phyloP scores from a whole-genome alignment of 257 asterid species.

The Primulina eburnea region DNA sequence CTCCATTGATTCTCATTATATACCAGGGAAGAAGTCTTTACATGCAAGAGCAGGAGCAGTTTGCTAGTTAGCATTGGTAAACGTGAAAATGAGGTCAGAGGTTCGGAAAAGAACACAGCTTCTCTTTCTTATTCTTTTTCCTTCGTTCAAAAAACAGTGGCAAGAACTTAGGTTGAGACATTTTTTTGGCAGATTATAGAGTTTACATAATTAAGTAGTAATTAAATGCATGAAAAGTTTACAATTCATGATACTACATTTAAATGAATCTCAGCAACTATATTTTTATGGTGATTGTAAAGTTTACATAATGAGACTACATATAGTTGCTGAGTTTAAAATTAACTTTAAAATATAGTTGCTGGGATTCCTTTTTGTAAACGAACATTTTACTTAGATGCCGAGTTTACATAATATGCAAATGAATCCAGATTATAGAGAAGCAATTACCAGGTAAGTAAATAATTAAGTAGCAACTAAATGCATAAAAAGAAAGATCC shows the following conservation, averaged over 20 bases:
- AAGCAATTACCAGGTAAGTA: too few relatives aligned
- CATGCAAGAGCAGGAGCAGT: not conserved
- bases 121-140: not conserved
- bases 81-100: not conserved
- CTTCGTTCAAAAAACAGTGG: not conserved
- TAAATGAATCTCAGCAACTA: too few relatives aligned
- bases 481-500: not conserved
- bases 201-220: too few relatives aligned
- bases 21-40: constrained; percentile 7
- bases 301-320: too few relatives aligned
- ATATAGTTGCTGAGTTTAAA: too few relatives aligned
- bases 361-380: too few relatives aligned
- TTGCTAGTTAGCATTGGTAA: not conserved
- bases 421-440: not conserved
- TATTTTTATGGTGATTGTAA: too few relatives aligned
- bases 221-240: too few relatives aligned
- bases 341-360: too few relatives aligned
- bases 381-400: not conserved
- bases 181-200: not conserved
- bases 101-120: not conserved
- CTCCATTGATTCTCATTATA: not conserved
- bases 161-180: not conserved
- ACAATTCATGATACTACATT: too few relatives aligned
- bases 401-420: too few relatives aligned
- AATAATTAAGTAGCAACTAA: too few relatives aligned